Evolutionary conservation across 108 stramenopile species (phyloP).

Genomic region (Asterionellopsis glacialis): DNA sequence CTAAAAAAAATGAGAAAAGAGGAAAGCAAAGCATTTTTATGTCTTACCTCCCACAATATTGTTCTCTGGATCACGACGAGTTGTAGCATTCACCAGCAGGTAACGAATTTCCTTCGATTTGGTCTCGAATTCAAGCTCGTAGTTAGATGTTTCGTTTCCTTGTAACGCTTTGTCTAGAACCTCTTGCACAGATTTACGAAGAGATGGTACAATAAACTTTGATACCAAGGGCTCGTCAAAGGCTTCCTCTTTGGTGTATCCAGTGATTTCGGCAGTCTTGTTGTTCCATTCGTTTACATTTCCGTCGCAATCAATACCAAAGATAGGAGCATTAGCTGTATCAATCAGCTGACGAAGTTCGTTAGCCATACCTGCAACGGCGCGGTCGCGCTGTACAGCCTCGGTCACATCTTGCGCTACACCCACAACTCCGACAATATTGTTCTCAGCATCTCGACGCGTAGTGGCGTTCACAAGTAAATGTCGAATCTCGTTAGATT

Average conservation of each 20-base stretch:
- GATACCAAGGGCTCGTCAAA: conserved; percentile 56
- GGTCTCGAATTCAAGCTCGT: conserved; percentile 61
- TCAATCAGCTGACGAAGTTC: conserved; percentile 74
- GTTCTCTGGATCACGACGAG: conserved; percentile 49
- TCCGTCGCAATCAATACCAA: conserved; percentile 70
- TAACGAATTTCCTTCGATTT: conserved; percentile 45
- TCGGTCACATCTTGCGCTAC: conserved; percentile 82
- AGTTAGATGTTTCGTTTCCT: conserved; percentile 67
- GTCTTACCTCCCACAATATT: conserved; percentile 41
- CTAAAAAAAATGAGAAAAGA: neutral
- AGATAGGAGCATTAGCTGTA: conserved; percentile 79
- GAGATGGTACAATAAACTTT: conserved; percentile 57
- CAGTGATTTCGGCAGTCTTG: conserved; percentile 50
- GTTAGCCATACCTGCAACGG: conserved; percentile 51
- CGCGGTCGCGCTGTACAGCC: conserved; percentile 44
- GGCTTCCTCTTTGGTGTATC: conserved; percentile 60
- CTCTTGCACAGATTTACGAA: conserved; percentile 41
- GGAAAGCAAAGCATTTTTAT: neutral
- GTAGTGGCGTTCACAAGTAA: conserved; percentile 74
- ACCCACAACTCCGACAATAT: conserved; percentile 62
- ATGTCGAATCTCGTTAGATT: conserved; percentile 35
- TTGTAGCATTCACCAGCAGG: conserved; percentile 61
- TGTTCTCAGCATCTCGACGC: conserved; percentile 53
- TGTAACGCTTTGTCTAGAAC: conserved; percentile 46
- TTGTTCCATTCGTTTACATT: conserved; percentile 75